phyloP scores from a whole-genome alignment of 331 rosid genomes.

The Rhamnella rubrinervis region DNA sequence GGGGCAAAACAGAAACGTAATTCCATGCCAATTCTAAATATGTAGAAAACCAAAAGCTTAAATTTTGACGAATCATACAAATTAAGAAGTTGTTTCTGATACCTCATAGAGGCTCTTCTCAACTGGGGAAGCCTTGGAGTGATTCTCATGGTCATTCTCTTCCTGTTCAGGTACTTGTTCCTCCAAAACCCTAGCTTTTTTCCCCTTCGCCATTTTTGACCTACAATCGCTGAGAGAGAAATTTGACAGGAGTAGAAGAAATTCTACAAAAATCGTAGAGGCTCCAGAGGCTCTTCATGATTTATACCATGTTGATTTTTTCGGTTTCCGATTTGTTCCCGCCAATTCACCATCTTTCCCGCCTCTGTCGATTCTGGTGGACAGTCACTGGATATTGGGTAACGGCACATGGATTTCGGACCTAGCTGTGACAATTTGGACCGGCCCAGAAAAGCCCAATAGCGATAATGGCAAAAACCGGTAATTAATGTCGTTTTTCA shows the following conservation, averaged over 20 bases:
- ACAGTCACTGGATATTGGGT: not conserved
- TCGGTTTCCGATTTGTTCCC: constrained; percentile 21
- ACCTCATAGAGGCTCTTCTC: constrained; percentile 69
- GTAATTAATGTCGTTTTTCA: not conserved
- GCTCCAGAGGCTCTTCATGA: not conserved
- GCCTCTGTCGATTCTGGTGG: not conserved
- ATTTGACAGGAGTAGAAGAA: not conserved
- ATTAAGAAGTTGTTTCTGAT: not conserved
- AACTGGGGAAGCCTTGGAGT: constrained; percentile 23
- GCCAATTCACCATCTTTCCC: constrained; percentile 32
- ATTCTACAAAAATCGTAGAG: not conserved
- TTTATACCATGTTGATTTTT: not conserved
- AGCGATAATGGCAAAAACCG: constrained; percentile 4
- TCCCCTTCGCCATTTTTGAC: constrained; percentile 53
- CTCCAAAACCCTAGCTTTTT: constrained; percentile 61
- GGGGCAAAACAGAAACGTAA: constrained; percentile 6
- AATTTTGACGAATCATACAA: not conserved
- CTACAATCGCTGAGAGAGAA: not conserved
- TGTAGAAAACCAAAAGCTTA: not conserved
- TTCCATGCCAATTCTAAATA: too few relatives aligned
- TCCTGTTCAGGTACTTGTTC: constrained; percentile 29
- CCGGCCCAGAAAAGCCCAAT: not conserved
- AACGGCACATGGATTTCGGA: not conserved
- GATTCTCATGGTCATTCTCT: constrained; percentile 17
- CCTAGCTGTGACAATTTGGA: not conserved